Conservation (phyloP, 257 asterid species). For the Solanum appendiculatum region DNA sequence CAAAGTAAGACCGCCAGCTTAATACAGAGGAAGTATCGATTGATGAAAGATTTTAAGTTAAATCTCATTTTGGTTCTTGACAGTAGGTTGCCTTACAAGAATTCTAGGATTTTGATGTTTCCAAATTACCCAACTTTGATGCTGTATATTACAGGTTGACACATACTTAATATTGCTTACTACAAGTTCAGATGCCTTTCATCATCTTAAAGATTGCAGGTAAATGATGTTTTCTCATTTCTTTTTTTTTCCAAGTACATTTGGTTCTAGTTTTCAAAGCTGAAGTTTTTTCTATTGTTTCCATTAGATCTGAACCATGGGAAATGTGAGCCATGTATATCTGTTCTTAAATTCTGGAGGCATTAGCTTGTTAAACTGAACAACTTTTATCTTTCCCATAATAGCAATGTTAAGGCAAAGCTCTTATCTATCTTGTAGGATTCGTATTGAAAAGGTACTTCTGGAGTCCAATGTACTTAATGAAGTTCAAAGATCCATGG, state of each 20-base stretch:
- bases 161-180: constrained; percentile 87
- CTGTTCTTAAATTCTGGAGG: not conserved
- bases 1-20: not conserved
- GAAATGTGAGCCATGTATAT: not conserved
- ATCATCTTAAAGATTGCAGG: constrained; percentile 95
- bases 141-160: constrained; percentile 45
- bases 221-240: constrained; percentile 7
- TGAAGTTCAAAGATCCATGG: constrained; percentile 85
- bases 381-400: not conserved
- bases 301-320: not conserved
- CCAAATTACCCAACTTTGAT: not conserved
- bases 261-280: not conserved
- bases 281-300: not conserved
- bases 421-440: constrained; percentile 36
- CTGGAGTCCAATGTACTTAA: constrained; percentile 73
- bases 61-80: not conserved
- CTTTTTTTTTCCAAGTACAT: not conserved
- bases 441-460: constrained; percentile 73
- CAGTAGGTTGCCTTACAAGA: not conserved
- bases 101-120: not conserved
- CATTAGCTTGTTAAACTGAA: constrained; percentile 4
- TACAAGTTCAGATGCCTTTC: constrained; percentile 78
- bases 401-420: not conserved
- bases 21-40: not conserved
- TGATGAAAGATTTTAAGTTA: not conserved